Percentiles rank a stretch among this genome's conserved stretches.
Conservation (phyloP, 805 yeast genomes). For the Yarrowia divulgata region DNA sequence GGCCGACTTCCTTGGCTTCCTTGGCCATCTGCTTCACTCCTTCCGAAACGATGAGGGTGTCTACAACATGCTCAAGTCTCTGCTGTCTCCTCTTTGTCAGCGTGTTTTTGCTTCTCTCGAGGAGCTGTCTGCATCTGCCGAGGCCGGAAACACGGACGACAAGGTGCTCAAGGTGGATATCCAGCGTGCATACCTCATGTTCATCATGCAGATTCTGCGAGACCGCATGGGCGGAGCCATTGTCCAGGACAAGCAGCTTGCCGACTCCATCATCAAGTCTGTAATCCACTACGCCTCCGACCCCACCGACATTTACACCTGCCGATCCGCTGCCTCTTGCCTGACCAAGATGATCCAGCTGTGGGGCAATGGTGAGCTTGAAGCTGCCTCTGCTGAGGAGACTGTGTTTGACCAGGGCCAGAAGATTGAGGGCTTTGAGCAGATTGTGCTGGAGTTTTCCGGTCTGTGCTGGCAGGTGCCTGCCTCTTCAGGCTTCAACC, state of each 20-base stretch:
- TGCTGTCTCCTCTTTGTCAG: slow-evolving; percentile 74
- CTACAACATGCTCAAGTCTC: slow-evolving; percentile 73
- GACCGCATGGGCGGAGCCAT: slow-evolving; percentile 83
- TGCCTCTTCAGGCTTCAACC: slow-evolving; percentile 71
- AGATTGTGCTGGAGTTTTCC: slow-evolving; percentile 69
- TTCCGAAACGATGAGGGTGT: slow-evolving; percentile 71
- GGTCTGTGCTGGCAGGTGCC: slow-evolving; percentile 79
- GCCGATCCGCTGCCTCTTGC: slow-evolving; percentile 73
- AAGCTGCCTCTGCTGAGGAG: slow-evolving; percentile 49
- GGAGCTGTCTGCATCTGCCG: slow-evolving; percentile 54
- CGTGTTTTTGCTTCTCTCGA: slow-evolving; percentile 64
- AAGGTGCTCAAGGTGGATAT: slow-evolving; percentile 68
- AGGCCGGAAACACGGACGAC: slow-evolving; percentile 62
- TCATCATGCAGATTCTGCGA: slow-evolving; percentile 71
- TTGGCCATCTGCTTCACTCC: slow-evolving; percentile 86
- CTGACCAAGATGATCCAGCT: slow-evolving; percentile 64
- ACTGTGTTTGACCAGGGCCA: slow-evolving; percentile 64
- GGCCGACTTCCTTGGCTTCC: slow-evolving; percentile 80
- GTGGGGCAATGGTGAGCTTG: slow-evolving; percentile 74
- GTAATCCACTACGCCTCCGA: slow-evolving; percentile 71
- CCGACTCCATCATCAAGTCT: slow-evolving; percentile 65
- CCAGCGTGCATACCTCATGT: slow-evolving; percentile 72
- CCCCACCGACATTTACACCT: slow-evolving; percentile 65
- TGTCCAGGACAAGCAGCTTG: slow-evolving; percentile 65
- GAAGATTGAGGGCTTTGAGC: slow-evolving; percentile 73